Percentiles rank a stretch among this genome's conserved stretches.
Evolutionary conservation across 2,329 filamentous ascomycete genomes (phyloP).

Genomic region (Acephala macrosclerotiorum): DNA sequence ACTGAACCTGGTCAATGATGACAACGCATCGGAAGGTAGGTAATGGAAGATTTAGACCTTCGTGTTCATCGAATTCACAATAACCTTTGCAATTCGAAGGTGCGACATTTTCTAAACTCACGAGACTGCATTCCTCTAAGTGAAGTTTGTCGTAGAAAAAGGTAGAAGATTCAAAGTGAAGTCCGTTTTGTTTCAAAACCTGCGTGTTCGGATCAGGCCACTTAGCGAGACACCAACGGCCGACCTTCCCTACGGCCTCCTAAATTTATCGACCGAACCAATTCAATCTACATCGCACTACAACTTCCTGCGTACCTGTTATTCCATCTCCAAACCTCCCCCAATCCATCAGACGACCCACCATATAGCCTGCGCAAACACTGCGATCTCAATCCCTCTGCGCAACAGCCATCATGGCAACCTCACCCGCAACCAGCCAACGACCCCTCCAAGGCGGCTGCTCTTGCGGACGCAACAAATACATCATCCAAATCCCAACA

Average conservation of each 20-base stretch:
- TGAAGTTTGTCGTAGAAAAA: not conserved
- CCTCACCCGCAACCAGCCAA: slow-evolving; percentile 33
- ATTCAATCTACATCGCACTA: not conserved
- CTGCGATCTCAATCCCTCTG: not conserved
- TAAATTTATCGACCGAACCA: slow-evolving; percentile 9
- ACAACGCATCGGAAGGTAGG: not conserved
- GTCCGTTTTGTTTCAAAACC: not conserved
- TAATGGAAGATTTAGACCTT: not conserved
- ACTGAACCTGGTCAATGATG: not conserved
- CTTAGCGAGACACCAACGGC: slow-evolving; percentile 3
- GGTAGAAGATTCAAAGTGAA: not conserved
- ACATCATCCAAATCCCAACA: slow-evolving; percentile 74
- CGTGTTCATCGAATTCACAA: not conserved
- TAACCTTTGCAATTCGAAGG: not conserved
- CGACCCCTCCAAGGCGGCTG: slow-evolving; percentile 77
- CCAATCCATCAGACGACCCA: not conserved
- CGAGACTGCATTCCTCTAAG: not conserved
- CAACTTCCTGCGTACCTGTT: too few relatives aligned
- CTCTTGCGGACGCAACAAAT: slow-evolving; percentile 86
- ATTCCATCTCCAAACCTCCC: not conserved
- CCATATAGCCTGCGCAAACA: not conserved
- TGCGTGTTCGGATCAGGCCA: not conserved
- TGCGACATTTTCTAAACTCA: not conserved
- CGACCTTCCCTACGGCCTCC: not conserved
- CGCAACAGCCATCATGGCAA: slow-evolving; percentile 49